Evolutionary conservation across 192 early-diverging fungal genomes (phyloP), one percentile per base, ranked within the genome.

Genomic region (Gonapodya prolifera): DNA sequence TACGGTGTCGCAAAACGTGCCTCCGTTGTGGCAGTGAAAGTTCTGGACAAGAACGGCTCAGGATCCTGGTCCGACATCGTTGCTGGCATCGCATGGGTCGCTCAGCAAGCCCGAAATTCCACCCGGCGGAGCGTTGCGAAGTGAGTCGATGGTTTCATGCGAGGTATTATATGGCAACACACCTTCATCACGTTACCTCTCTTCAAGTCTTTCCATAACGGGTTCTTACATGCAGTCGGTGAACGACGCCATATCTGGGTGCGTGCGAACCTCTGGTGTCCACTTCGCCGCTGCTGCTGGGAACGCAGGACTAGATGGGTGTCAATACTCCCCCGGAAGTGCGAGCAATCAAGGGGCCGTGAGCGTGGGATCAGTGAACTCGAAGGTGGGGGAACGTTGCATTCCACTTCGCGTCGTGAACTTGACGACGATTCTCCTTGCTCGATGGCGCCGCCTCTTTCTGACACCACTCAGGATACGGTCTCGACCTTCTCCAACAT

Each of bases 1-100:
- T 91, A 85, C 79, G 91, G 91, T 75, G 88, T 92, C 45, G 91
- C 91, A 69, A 92, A 90, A 78, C 81, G 83, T 45, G 91, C 82
- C 18, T 83, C 69, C 18, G 33, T 92, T 33, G 81, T 87, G 34
- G 83, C 81, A 35, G 86, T 92, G 34, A 88, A 91, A 78, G 88
- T 91, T 18, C 80, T 92, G 35, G 83, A 85, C 79, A 83, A 78
- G 30, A 0, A 71, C 32, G 91, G 91, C 35, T 77, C 77, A 29
- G 91, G 90, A 29, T 61, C 85, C 2, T 84, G 75, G 71, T 79
- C 84, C 32, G 80, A 79, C 76, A 70, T 92, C 0, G 83, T 92
- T 69, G 81, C 80, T 13, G 91, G 85, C 34, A 80, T 91, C 74
- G 73, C 84, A 36, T 91, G 61, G 35, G 85, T 83, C 28, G 78